phyloP scores from a whole-genome alignment of 73 alveolate genomes.

The Paramecium pentaurelia region DNA sequence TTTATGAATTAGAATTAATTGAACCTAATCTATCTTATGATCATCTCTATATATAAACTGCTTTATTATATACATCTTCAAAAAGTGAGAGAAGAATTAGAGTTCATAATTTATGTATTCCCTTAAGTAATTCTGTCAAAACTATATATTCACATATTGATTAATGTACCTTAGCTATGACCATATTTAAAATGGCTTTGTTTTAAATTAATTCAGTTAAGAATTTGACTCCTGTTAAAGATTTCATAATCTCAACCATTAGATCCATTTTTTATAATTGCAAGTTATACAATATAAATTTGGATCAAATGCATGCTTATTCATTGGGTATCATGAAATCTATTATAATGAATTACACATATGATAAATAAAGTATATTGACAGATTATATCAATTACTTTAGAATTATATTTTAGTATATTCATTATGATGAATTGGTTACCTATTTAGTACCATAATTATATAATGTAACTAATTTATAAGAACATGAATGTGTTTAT shows the following conservation, averaged over 20 bases:
- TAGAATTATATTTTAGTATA: neutral
- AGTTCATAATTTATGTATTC: constrained; percentile 76
- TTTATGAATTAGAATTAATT: constrained; percentile 56
- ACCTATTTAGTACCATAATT: neutral
- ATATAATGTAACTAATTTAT: neutral
- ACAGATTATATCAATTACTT: constrained; percentile 32
- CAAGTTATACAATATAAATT: neutral
- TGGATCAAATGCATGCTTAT: neutral
- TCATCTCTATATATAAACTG: constrained; percentile 81
- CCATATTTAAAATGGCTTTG: neutral
- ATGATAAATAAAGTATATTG: neutral
- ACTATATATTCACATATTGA: constrained; percentile 17
- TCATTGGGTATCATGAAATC: constrained; percentile 35
- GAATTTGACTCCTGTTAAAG: neutral
- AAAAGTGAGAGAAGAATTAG: constrained; percentile 94
- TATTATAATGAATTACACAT: neutral
- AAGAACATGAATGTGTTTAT: neutral
- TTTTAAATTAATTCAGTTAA: neutral
- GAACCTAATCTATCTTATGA: constrained; percentile 58
- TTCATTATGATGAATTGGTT: constrained; percentile 41
- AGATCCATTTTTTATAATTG: neutral
- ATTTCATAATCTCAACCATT: neutral
- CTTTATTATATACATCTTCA: constrained; percentile 84
- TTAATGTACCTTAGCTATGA: neutral
- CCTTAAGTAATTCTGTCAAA: neutral